phyloP scores from a whole-genome alignment of 2,329 filamentous ascomycete species.

The Cercospora janseana region DNA sequence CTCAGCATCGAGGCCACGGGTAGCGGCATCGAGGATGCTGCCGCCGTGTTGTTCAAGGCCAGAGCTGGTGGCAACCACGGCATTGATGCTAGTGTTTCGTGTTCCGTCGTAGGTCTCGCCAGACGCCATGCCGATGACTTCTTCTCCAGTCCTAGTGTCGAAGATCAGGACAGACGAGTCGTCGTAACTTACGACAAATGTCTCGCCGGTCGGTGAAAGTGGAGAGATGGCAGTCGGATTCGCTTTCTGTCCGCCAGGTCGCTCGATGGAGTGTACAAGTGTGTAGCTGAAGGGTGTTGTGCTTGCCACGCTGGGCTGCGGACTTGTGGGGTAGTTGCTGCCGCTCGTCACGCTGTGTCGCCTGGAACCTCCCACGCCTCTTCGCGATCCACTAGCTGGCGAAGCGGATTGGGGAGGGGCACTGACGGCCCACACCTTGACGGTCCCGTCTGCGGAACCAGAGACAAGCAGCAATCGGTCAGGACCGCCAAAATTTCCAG shows the following conservation, averaged over 20 bases:
- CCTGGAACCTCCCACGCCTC: conserved; percentile 70
- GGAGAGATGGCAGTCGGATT: conserved; percentile 93
- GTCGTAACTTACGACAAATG: conserved; percentile 88
- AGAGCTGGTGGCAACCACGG: conserved; percentile 75
- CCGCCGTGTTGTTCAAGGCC: conserved; percentile 68
- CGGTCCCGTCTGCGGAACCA: conserved; percentile 83
- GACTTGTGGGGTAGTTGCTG: conserved; percentile 84
- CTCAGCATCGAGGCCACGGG: conserved; percentile 70
- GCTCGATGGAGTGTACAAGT: conserved; percentile 79
- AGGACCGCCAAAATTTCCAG: conserved; percentile 70
- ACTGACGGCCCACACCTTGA: conserved; percentile 93
- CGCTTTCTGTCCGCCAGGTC: conserved; percentile 52
- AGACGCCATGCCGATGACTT: conserved; percentile 89
- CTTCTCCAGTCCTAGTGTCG: conserved; percentile 87
- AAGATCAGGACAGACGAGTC: conserved; percentile 90
- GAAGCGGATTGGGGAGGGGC: conserved; percentile 82
- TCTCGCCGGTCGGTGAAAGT: conserved; percentile 75
- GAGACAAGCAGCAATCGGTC: conserved; percentile 89
- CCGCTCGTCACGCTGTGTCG: conserved; percentile 93
- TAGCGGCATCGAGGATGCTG: conserved; percentile 56
- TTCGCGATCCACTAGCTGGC: conserved; percentile 69
- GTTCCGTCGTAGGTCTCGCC: conserved; percentile 91
- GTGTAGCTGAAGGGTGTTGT: conserved; percentile 84
- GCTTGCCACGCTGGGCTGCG: conserved; percentile 82
- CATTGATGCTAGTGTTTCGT: conserved; percentile 78